Conservation (phyloP, 2,329 filamentous ascomycete species). For the Cyphellophora attinorum region DNA sequence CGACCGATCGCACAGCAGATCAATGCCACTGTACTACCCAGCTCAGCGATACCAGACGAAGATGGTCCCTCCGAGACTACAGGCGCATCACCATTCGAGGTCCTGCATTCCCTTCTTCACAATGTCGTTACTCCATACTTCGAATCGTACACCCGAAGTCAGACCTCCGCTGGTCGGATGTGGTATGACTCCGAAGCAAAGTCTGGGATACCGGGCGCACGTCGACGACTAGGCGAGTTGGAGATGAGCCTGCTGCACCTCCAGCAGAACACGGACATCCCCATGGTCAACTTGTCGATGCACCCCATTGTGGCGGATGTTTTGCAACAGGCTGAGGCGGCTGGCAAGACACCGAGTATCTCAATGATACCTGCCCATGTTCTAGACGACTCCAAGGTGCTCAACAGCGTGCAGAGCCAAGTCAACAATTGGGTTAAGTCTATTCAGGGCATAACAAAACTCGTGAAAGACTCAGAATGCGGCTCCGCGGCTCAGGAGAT, state of each 20-base stretch:
- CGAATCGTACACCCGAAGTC: conserved; percentile 83
- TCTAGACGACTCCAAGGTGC: conserved; percentile 80
- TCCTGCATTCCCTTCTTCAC: conserved; percentile 84
- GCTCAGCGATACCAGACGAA: conserved; percentile 51
- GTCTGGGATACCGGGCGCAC: conserved; percentile 91
- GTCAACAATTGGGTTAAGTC: conserved; percentile 99
- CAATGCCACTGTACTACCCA: conserved; percentile 85
- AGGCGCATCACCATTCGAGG: conserved; percentile 78
- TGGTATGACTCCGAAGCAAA: conserved; percentile 81
- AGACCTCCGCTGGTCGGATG: conserved; percentile 59
- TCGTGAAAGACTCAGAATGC: conserved; percentile 65
- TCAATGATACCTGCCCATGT: conserved; percentile 67
- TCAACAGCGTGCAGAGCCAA: conserved; percentile 85
- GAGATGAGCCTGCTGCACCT: conserved; percentile 83
- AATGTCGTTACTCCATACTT: conserved; percentile 91
- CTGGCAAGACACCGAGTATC: conserved; percentile 59
- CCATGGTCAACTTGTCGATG: conserved; percentile 76
- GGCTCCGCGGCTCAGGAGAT: conserved; percentile 91
- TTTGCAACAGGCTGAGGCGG: conserved; percentile 64
- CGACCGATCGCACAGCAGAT: conserved; percentile 80
- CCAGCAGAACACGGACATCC: conserved; percentile 97
- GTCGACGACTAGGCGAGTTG: conserved; percentile 91
- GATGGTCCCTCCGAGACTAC: conserved; percentile 40
- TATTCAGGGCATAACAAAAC: conserved; percentile 91
- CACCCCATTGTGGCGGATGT: conserved; percentile 82